These are phyloP conservation scores for Geranomyces michiganensis DNA, from an alignment of 192 early-diverging fungal genomes.

Conservation along the genomic window DNA sequence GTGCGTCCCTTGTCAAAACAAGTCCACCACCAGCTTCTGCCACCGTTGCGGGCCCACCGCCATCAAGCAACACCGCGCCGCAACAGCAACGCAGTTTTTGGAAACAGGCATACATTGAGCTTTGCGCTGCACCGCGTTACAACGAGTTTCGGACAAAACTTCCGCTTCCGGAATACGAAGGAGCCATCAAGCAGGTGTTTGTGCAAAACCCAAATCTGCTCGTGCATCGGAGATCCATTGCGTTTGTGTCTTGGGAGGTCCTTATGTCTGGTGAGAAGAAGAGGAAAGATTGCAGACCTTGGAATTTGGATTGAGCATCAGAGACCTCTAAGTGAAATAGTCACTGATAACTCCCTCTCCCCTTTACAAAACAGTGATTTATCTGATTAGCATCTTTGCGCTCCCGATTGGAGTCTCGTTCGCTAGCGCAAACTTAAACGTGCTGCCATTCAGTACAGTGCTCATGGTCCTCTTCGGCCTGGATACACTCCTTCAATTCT, in stretches of 20 bases:
- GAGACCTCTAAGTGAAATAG: no score
- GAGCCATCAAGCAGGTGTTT: not conserved
- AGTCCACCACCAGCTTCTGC: no score
- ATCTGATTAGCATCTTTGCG: not conserved
- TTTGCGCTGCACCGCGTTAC: slow-evolving; percentile 13
- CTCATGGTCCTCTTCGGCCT: slow-evolving; percentile 10
- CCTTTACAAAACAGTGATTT: not conserved
- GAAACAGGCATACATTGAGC: not conserved
- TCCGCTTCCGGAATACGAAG: not conserved
- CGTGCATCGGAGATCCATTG: slow-evolving; percentile 24
- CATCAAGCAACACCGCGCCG: no score
- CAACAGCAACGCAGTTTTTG: no score
- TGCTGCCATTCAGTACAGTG: slow-evolving; percentile 29
- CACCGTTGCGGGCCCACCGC: no score
- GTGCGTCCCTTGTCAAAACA: no score
- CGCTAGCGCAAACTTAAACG: slow-evolving; percentile 7
- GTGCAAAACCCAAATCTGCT: not conserved
- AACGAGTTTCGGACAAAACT: slow-evolving; percentile 4
- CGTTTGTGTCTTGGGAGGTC: slow-evolving; percentile 42
- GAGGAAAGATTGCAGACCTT: no score
- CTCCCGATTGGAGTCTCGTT: slow-evolving; percentile 13
- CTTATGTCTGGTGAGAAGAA: slow-evolving; percentile 36
- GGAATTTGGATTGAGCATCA: no score
- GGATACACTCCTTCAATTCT: not conserved
- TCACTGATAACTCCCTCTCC: no score